Percentiles rank a stretch among this genome's conserved stretches.
Conservation (phyloP, 2,329 filamentous ascomycete species). For the Phaeosphaeria sp. region DNA sequence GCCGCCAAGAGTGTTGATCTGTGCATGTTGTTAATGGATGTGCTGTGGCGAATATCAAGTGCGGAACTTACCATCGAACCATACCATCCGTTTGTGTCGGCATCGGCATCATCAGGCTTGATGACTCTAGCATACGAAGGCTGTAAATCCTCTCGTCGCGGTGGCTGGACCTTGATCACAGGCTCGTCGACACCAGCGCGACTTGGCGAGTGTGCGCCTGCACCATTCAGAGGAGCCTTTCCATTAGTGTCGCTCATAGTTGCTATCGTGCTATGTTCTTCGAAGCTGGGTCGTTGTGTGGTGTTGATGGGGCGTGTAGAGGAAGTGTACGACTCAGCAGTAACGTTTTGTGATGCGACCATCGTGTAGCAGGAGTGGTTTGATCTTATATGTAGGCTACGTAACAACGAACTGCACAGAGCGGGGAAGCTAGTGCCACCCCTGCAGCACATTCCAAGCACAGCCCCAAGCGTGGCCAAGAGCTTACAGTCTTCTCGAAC, state of each 20-base stretch:
- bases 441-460: conserved; percentile 1
- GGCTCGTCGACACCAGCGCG: conserved; percentile 30
- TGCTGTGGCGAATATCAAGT: not conserved
- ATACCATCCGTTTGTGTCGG: conserved; percentile 84
- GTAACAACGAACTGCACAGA: conserved; percentile 8
- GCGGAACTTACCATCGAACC: conserved; percentile 67
- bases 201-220: conserved; percentile 8
- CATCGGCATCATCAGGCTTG: conserved; percentile 69
- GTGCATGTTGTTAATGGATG: conserved; percentile 4
- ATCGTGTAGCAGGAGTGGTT: conserved; percentile 18
- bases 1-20: conserved; percentile 76
- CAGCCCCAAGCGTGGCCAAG: not conserved
- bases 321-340: conserved; percentile 29
- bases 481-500: conserved; percentile 6
- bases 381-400: conserved; percentile 24
- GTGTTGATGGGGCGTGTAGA: conserved; percentile 34
- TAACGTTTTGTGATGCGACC: conserved; percentile 6
- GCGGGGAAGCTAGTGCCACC: conserved; percentile 31
- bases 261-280: conserved; percentile 7
- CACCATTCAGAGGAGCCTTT: conserved; percentile 44
- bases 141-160: conserved; percentile 83
- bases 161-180: conserved; percentile 73
- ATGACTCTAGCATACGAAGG: conserved; percentile 76
- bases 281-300: conserved; percentile 16
- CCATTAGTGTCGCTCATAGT: conserved; percentile 45